These are phyloP conservation scores for Whalleya microplaca DNA, from an alignment of 2,329 filamentous ascomycete species.

Conservation along the genomic window DNA sequence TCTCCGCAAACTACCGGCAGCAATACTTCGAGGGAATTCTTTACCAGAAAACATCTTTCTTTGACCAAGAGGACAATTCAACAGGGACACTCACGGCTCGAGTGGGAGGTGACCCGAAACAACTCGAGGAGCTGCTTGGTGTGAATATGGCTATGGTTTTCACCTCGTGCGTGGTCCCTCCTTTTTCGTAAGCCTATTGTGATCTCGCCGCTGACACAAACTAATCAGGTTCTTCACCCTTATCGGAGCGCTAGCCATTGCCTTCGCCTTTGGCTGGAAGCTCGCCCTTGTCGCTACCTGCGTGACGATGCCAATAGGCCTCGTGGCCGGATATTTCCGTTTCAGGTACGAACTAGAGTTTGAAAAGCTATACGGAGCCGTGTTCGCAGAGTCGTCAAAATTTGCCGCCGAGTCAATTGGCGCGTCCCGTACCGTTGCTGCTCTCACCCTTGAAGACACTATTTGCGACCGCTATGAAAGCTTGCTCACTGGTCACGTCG, in stretches of 20 bases:
- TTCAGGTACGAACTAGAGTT: constrained; percentile 67
- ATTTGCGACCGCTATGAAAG: constrained; percentile 65
- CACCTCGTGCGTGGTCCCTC: constrained; percentile 47
- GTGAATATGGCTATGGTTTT: constrained; percentile 66
- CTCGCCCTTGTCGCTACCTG: constrained; percentile 69
- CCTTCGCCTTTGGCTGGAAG: constrained; percentile 78
- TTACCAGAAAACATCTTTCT: constrained; percentile 62
- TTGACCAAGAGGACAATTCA: constrained; percentile 63
- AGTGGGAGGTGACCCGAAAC: constrained; percentile 59
- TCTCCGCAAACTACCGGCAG: constrained; percentile 59
- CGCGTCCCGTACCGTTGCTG: constrained; percentile 73
- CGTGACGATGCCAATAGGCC: constrained; percentile 57
- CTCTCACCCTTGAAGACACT: constrained; percentile 69
- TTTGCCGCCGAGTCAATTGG: constrained; percentile 76
- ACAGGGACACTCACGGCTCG: constrained; percentile 63
- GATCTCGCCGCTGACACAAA: constrained; percentile 2
- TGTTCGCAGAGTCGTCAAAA: constrained; percentile 73
- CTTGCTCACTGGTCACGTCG: constrained; percentile 63
- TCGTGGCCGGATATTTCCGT: constrained; percentile 54
- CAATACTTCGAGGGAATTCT: constrained; percentile 66
- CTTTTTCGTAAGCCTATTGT: background rate
- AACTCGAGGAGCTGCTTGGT: constrained; percentile 65
- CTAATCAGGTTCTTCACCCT: constrained; percentile 59
- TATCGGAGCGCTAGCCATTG: constrained; percentile 65
- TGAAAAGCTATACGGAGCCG: constrained; percentile 67